Evolutionary conservation across 2,329 filamentous ascomycete genomes (phyloP), one percentile per base, ranked within the genome.

Genomic region (Helicocarpus griseus): DNA sequence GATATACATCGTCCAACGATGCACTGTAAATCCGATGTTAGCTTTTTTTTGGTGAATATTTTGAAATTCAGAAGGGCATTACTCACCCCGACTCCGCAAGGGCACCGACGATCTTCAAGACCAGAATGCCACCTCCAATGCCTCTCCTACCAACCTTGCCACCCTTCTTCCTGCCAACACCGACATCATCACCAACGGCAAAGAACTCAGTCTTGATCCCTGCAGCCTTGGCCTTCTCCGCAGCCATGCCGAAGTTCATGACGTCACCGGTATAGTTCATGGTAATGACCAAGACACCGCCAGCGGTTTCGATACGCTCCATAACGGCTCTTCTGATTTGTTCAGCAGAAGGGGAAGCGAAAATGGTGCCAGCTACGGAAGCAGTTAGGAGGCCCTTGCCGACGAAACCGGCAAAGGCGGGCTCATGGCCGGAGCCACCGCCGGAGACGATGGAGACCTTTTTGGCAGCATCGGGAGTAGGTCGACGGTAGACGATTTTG

Each of bases 191-290:
- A 5, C 84, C 89, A 6, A 96, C 88, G 7, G 95, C 86, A 8
- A 95, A 82, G 85, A 96, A 95, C 65, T 95, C 87, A 0, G 87
- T 86, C 17, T 82, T 72, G 22, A 89, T 70, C 0, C 89, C 90
- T 0, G 82, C 80, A 1, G 89, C 89, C 53, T 86, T 84, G 14
- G 89, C 89, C 73, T 95, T 95, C 69, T 96, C 91, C 7, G 93
- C 87, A 0, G 85, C 90, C 79, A 96, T 85, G 51, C 89, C 90
- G 65, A 96, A 96, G 71, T 95, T 94, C 59, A 96, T 77, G 50
- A 95, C 81, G 66, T 90, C 87, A 35, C 87, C 87, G 1, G 89
- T 95, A 69, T 95, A 95, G 68, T 96, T 96, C 87, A 95, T 95
- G 28, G 95, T 87, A 5, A 90, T 84, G n/a, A 95, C 86, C 38